phyloP scores from a whole-genome alignment of 2,329 filamentous ascomycete species.

The Pseudopithomyces maydicus region DNA sequence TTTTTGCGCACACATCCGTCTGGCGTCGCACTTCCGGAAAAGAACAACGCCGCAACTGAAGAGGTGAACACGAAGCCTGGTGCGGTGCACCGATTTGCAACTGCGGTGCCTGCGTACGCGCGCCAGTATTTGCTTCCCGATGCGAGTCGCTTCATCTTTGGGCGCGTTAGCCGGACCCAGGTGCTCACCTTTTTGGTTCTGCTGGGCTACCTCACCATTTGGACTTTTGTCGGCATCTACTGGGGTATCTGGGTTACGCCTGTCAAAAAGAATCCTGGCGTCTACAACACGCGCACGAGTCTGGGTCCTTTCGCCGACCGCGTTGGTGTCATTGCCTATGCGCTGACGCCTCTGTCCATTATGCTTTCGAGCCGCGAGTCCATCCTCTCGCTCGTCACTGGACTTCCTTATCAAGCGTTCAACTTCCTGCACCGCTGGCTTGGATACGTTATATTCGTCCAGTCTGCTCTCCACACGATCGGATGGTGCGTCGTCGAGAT shows the following conservation, averaged over 20 bases:
- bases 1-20: conserved; percentile 33
- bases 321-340: conserved; percentile 73
- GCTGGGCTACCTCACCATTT: conserved; percentile 67
- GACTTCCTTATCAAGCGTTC: conserved; percentile 76
- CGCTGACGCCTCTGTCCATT: conserved; percentile 72
- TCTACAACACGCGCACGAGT: conserved; percentile 68
- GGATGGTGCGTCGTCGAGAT: conserved; percentile 72
- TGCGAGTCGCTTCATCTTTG: conserved; percentile 63
- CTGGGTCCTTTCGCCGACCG: conserved; percentile 73
- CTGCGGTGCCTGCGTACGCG: conserved; percentile 48
- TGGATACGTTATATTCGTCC: conserved; percentile 73
- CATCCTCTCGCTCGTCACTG: conserved; percentile 70
- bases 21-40: conserved; percentile 26
- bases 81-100: conserved; percentile 30
- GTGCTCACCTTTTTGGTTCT: conserved; percentile 65
- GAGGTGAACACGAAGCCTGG: conserved; percentile 26
- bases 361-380: conserved; percentile 72
- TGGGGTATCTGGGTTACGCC: conserved; percentile 75
- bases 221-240: conserved; percentile 66
- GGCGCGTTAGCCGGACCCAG: conserved; percentile 71
- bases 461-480: conserved; percentile 71
- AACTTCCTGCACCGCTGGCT: conserved; percentile 60
- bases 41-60: conserved; percentile 19
- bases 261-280: conserved; percentile 58
- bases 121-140: conserved; percentile 67